Percentiles rank a stretch among this genome's conserved stretches.
Evolutionary conservation across 768 basidiomycete species (phyloP).

Genomic region (Inosperma sp.): DNA sequence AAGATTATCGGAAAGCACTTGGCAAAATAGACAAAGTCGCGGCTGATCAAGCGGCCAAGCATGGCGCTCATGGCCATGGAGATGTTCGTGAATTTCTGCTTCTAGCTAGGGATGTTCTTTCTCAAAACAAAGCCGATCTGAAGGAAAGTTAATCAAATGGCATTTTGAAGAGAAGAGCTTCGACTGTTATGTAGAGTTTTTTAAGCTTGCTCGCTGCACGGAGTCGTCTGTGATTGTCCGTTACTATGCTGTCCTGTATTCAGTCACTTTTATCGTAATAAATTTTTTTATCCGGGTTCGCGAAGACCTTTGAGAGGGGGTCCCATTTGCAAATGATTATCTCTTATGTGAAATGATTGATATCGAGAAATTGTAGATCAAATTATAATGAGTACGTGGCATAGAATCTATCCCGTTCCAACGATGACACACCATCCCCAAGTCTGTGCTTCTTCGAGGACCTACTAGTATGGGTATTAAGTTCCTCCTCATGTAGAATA

Average conservation of each 20-base stretch:
- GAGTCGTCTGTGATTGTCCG: too few species aligned
- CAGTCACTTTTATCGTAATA: too few species aligned
- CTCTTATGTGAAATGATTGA: too few species aligned
- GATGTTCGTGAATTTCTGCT: neutral
- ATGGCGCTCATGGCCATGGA: neutral
- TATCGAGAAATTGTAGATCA: too few species aligned
- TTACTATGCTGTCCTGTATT: too few species aligned
- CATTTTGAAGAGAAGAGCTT: too few species aligned
- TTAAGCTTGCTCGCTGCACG: too few species aligned
- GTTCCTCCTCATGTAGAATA: neutral
- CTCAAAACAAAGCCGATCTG: neutral
- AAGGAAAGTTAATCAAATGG: too few species aligned
- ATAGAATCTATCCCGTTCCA: neutral
- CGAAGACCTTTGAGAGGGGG: too few species aligned
- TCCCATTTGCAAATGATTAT: too few species aligned
- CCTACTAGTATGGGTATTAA: neutral
- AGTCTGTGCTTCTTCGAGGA: conserved; percentile 1
- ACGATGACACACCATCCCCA: neutral
- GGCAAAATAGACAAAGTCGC: neutral
- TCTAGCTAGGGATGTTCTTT: neutral
- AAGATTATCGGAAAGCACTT: neutral
- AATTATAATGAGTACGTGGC: too few species aligned
- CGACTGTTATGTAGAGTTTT: neutral
- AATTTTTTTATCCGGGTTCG: too few species aligned
- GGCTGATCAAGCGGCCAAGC: neutral